Evolutionary conservation across 1,284 basidiomycete genomes (phyloP), one percentile per base, ranked within the genome.

Genomic region (Grifola frondosa): DNA sequence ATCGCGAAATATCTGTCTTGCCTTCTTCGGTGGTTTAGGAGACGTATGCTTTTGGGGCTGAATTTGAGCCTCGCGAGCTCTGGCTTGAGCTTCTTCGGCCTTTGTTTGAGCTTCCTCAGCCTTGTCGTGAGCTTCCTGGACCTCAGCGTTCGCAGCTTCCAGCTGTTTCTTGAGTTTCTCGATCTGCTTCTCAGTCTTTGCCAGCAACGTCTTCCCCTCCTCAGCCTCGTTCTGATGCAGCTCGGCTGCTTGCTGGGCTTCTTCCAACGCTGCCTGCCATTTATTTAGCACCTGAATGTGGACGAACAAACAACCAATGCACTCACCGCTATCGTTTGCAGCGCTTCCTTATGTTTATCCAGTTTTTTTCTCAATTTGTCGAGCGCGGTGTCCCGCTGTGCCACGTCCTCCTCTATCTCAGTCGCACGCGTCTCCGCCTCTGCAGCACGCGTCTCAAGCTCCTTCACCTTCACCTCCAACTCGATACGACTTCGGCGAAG

Each of bases 401-500:
- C 53, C 29, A 44, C 34, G 33, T 49, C 34, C 45, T 54, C 45
- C 49, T 73, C 65, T 30, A 68, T 30, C 16, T 58, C 53, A 33
- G 59, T 64, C 20, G 60, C 42, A 35, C 56, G 59, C 35, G 67
- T 61, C 42, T 71, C 70, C 24, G 63, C 59, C 33, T 72, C 69
- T 30, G 69, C 64, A 8, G 77, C 55, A n/a, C 66, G 67, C 16
- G 62, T 61, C 50, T 74, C 70, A 5, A 81, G 60, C 30, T 77
- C 73, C 40, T 69, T 66, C 11, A 80, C 65, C 42, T 77, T 65
- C 3, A 76, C 64, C 46, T 88, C 81, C 11, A 86, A 66, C 28
- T 80, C 74, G 11, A 74, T 65, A 13, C 74, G 75, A 40, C 70
- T 66, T 57, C 79, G 81, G 32, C 80, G 73, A 45, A 74, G 62